These are phyloP conservation scores for Gloeostereum incarnatum DNA, from an alignment of 768 basidiomycete species.

Conservation along the genomic window DNA sequence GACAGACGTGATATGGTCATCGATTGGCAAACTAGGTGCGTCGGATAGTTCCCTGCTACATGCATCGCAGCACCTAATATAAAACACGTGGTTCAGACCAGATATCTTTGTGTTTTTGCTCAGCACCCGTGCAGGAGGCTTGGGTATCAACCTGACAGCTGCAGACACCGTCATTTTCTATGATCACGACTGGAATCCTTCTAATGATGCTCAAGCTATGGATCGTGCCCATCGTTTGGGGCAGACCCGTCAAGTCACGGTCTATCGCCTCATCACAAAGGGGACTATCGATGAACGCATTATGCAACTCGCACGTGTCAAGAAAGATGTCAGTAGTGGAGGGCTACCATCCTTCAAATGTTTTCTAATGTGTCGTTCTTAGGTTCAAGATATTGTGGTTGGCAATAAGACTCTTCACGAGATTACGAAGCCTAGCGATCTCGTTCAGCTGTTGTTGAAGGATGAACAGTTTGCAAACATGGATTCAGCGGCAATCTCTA, in stretches of 20 bases:
- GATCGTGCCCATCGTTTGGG: conserved; percentile 95
- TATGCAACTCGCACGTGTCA: conserved; percentile 89
- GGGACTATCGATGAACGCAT: conserved; percentile 98
- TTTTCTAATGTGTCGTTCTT: conserved; percentile 1
- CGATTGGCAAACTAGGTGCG: conserved; percentile 95
- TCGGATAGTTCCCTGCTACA: conserved; percentile 1
- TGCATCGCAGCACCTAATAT: conserved; percentile 3
- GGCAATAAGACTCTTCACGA: conserved; percentile 95
- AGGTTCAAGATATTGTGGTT: conserved; percentile 99
- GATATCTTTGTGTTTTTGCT: conserved; percentile 87
- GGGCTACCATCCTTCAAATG: not conserved
- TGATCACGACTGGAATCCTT: conserved; percentile 95
- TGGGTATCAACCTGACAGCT: conserved; percentile 94
- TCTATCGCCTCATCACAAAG: conserved; percentile 88
- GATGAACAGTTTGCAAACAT: conserved; percentile 85
- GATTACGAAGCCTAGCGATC: conserved; percentile 91
- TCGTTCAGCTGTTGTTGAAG: conserved; percentile 88
- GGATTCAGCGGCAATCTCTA: conserved; percentile 33
- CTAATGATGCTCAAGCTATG: conserved; percentile 98
- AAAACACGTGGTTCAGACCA: conserved; percentile 39
- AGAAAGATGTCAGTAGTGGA: conserved; percentile 92
- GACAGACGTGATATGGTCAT: conserved; percentile 99
- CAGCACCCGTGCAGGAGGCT: conserved; percentile 90
- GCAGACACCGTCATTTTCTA: conserved; percentile 96
- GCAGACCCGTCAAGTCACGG: conserved; percentile 94